A percentile compares a stretch with the other conserved stretches of the same genome.
phyloP scores from a whole-genome alignment of 2,329 filamentous ascomycete genomes.

The Calonectria honghensis region DNA sequence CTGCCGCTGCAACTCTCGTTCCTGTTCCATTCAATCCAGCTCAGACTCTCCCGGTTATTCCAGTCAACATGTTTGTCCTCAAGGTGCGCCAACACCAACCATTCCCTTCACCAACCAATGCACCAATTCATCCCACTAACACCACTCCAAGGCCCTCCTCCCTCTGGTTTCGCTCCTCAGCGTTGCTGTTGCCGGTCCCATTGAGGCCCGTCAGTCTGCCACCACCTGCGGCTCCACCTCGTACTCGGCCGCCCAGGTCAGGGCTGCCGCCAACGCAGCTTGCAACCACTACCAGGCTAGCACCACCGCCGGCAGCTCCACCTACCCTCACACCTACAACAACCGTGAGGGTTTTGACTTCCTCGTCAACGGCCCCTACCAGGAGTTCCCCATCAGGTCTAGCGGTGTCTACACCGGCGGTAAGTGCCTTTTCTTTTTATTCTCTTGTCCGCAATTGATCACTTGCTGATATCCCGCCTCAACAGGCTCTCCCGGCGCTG shows the following conservation, averaged over 20 bases:
- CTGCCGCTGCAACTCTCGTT: background rate
- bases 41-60: background rate
- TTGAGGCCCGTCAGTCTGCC: conserved; percentile 50
- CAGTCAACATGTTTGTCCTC: conserved; percentile 50
- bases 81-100: conserved; percentile 35
- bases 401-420: conserved; percentile 61
- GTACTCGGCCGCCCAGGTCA: conserved; percentile 56
- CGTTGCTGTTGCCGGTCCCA: conserved; percentile 55
- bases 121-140: background rate
- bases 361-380: conserved; percentile 58
- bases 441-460: fast-evolving
- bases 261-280: conserved; percentile 54
- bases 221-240: conserved; percentile 57
- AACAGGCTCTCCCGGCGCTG: conserved; percentile 73
- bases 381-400: conserved; percentile 62
- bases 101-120: background rate
- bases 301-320: conserved; percentile 55
- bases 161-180: conserved; percentile 55
- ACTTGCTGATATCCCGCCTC: background rate
- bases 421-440: conserved; percentile 44
- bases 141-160: conserved; percentile 47
- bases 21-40: background rate
- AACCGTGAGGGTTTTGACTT: conserved; percentile 63
- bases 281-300: conserved; percentile 51
- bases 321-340: conserved; percentile 63